Conservation (phyloP, 306 rosid genomes). For the Carpinus fangiana region DNA sequence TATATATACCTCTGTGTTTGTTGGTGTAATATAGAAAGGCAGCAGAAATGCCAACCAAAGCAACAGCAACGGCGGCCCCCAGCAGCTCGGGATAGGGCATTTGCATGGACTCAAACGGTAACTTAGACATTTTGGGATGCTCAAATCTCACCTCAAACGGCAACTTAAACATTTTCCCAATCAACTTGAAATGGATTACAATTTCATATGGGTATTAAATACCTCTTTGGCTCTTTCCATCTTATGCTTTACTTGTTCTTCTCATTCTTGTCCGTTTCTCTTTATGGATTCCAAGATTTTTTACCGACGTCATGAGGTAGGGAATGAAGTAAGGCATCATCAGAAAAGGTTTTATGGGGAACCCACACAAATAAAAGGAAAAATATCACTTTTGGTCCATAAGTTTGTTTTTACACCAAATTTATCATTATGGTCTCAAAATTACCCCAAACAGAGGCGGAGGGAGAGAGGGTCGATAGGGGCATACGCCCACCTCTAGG, state of each 20-base stretch:
- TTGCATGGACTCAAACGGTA: slow-evolving; percentile 32
- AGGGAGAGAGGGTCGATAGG: too few species aligned
- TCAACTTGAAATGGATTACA: background rate
- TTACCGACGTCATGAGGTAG: background rate
- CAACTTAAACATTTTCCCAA: slow-evolving; percentile 30
- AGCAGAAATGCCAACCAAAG: slow-evolving; percentile 34
- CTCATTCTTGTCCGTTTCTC: too few species aligned
- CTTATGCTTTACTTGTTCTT: background rate
- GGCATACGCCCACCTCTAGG: too few species aligned
- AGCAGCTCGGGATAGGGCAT: slow-evolving; percentile 22
- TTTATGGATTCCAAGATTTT: background rate
- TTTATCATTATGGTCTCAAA: too few species aligned
- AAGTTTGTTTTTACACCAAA: too few species aligned
- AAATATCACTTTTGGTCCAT: too few species aligned
- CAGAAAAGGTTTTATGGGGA: background rate
- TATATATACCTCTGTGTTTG: slow-evolving; percentile 9
- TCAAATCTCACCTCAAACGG: slow-evolving; percentile 32
- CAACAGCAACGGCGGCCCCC: slow-evolving; percentile 34
- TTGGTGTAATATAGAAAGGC: slow-evolving; percentile 24
- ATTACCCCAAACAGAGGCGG: too few species aligned
- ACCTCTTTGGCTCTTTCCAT: background rate
- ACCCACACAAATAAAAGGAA: too few species aligned
- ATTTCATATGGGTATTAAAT: background rate
- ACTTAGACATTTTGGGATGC: slow-evolving; percentile 20
- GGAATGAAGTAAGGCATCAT: background rate